Percentiles rank a stretch among this genome's conserved stretches.
Conservation (phyloP, 306 rosid genomes). For the Canavalia gladiata region DNA sequence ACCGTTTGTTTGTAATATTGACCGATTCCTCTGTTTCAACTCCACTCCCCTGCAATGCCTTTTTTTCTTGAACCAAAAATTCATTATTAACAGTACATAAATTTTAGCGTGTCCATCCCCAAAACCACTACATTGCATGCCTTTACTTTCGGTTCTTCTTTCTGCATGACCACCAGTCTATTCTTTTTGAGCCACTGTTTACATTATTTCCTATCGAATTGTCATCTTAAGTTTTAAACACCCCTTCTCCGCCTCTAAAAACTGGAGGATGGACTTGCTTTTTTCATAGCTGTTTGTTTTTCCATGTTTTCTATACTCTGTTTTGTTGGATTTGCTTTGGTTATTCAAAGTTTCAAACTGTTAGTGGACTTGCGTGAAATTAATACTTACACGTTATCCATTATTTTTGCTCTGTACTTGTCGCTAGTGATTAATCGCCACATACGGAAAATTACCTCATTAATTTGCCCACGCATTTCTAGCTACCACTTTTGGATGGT, state of each 20-base stretch:
- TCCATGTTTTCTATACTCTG: neutral
- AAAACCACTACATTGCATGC: neutral
- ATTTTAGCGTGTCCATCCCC: neutral
- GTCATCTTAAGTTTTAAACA: neutral
- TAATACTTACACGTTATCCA: neutral
- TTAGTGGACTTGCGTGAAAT: conserved; percentile 2
- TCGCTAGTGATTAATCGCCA: neutral
- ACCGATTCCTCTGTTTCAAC: neutral
- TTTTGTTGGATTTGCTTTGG: conserved; percentile 19
- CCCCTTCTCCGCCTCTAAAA: neutral
- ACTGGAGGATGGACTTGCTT: neutral
- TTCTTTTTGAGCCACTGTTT: conserved; percentile 3
- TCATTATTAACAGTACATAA: neutral
- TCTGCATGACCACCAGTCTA: conserved; percentile 22
- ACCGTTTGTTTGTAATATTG: neutral
- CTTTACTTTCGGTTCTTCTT: neutral
- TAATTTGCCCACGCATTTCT: conserved; percentile 12
- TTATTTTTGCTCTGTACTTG: neutral
- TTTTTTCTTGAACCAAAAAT: neutral
- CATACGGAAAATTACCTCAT: neutral
- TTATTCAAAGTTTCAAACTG: conserved; percentile 19
- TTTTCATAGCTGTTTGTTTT: neutral
- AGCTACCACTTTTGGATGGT: neutral
- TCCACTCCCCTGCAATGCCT: neutral
- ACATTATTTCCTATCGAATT: neutral